A percentile compares a stretch with the other conserved stretches of the same genome.
phyloP scores from a whole-genome alignment of 768 basidiomycete species.

The Panaeolus cyanescens region DNA sequence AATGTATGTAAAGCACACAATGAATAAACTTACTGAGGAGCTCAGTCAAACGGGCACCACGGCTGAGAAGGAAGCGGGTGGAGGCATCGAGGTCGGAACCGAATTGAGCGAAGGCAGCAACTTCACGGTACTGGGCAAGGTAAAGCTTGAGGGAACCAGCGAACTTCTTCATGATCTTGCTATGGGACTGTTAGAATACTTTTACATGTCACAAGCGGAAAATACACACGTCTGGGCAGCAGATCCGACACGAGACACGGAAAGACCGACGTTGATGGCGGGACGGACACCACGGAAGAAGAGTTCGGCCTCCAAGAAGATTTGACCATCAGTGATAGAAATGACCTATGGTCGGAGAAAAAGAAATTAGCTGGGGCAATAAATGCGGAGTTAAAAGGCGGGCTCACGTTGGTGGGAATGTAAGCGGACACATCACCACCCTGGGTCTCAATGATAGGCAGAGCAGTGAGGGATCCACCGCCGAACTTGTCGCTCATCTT shows the following conservation, averaged over 20 bases:
- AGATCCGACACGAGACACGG: conserved; percentile 99
- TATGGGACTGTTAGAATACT: conserved; percentile 25
- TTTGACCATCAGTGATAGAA: conserved; percentile 99
- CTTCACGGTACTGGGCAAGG: conserved; percentile 99
- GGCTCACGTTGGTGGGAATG: conserved; percentile 86
- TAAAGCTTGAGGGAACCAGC: conserved; percentile 99
- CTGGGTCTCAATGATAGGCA: conserved; percentile 99
- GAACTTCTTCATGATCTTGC: conserved; percentile 99
- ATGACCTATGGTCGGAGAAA: conserved; percentile 89
- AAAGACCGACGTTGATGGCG: conserved; percentile 99
- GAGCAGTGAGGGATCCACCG: conserved; percentile 97
- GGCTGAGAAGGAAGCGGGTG: conserved; percentile 95
- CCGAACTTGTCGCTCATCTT: conserved; percentile 99
- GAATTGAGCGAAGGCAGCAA: conserved; percentile 98
- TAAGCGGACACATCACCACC: conserved; percentile 99
- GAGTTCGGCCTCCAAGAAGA: conserved; percentile 99
- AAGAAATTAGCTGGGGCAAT: conserved; percentile 4
- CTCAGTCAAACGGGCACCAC: conserved; percentile 98
- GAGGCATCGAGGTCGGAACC: conserved; percentile 99
- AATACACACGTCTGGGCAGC: conserved; percentile 94
- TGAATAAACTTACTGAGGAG: conserved; percentile 67
- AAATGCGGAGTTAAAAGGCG: background rate
- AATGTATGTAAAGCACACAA: background rate
- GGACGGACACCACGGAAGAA: conserved; percentile 99
- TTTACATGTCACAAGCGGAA: background rate